Base-by-base conservation (phyloP, 2,329 filamentous ascomycete species). In the Periconia macrospinosa region DNA sequence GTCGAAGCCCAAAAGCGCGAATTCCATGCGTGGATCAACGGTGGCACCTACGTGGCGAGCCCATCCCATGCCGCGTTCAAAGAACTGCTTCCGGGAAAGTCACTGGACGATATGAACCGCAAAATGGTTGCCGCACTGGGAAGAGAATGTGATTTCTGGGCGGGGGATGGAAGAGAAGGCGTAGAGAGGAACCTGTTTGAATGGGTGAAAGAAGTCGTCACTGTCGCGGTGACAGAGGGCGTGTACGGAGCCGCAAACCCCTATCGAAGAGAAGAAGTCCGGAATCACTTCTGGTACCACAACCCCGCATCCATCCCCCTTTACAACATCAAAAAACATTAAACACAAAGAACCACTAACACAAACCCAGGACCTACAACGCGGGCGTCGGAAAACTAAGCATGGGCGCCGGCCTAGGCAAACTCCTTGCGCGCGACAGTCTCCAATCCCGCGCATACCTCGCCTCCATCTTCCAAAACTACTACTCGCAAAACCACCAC, bases 181-280 rank as follows among this genome's bases (percentile, higher is more conserved):
- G 27, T 33, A 1, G 41, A 11, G 7, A 17, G 45, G 1, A 19
- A 41, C 11, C 20, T 60, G 2, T 53, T 41, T 27, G 49, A 53
- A 3, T 73, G 68, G 63, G 54, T 70, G 9, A 59, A 59, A 46
- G 59, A 67, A 37, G 58, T 57, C 17, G 61, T 74, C 27, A 69
- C 69, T 0, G 53, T 59, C 1, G 69, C 74, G 2, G 73, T 67
- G 18, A 75, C 73, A 0, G 57, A 69, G 19, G 65, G 67, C 17
- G 67, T 74, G 0, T 78, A 76, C 50, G 75, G 74, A 6, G 66
- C 66, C 1, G 49, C 63, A 47, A 77, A 75, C 55, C 75, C 74
- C 1, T 75, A 66, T 43, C 55, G 68, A 17, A 65, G 73, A 33
- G 55, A 56, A 14, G 54, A 46, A 6, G 57, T 75, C 13, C 62